Evolutionary conservation across 306 rosid species (phyloP), one percentile per base, ranked within the genome.

Genomic region (Prunus salicina): DNA sequence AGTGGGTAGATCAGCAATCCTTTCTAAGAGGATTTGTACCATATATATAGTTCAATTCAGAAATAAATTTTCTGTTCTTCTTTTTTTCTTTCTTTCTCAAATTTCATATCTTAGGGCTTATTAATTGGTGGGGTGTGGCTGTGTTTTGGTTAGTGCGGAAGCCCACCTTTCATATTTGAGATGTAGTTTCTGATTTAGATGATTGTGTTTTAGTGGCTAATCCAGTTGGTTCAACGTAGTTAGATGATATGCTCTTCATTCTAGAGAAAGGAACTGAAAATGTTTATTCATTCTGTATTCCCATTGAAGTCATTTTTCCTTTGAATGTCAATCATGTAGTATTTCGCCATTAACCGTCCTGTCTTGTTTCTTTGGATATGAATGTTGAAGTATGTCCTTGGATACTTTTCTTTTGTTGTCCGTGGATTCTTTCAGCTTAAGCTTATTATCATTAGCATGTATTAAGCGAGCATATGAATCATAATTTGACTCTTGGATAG

Each of bases 31-130:
- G 93, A 91, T 88, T 84, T 91, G 98, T 93, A 91, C 81, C 97
- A 91, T 96, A 86, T 66, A 88, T 92, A 88, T 86, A 93, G 93
- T 88, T 93, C 96, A 86, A 83, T 88, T 96, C 93, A 96, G 96
- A 88, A 96, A 96, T 87, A 91, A 87, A 80, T 75, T 90, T 90
- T 83, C 76, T 69, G 72, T 76, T 80, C 78, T 74, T 66, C 69
- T 81, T 80, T 71, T 81, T 43, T 10, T 14, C 13, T 43, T 10
- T 14, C 13, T 2, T 24, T 71, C 43, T 58, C 41, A 83, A 82
- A 83, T 80, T 83, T 87, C 83, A 86, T 71, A 71, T 84, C 79
- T 84, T 86, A 95, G 89, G 88, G 91, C 80, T 83, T 86, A 86
- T 82, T 82, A 74, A 79, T 83, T 58, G 89, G 91, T 81, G 90